phyloP scores from a whole-genome alignment of 2,329 filamentous ascomycete species.

The Rutstroemia sp. region DNA sequence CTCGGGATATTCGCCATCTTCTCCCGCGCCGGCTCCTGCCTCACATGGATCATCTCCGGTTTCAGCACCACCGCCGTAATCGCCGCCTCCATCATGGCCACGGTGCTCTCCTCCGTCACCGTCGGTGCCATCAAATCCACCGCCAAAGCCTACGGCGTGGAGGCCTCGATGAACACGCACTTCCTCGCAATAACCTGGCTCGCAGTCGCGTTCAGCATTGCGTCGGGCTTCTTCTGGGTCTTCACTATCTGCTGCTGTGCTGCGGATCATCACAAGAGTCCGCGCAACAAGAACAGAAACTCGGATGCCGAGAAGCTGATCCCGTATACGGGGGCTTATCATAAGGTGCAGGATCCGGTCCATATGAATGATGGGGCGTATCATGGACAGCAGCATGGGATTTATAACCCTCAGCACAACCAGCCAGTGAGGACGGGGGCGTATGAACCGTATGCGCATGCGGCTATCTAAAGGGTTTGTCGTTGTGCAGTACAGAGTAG shows the following conservation, averaged over 20 bases:
- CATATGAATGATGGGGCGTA: constrained; percentile 25
- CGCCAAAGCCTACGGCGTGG: constrained; percentile 64
- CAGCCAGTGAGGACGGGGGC: constrained; percentile 37
- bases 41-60: constrained; percentile 69
- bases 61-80: constrained; percentile 49
- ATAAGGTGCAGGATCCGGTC: constrained; percentile 37
- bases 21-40: constrained; percentile 72
- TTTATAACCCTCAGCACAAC: constrained; percentile 33
- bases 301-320: constrained; percentile 26
- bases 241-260: constrained; percentile 84
- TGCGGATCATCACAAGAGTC: constrained; percentile 15
- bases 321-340: constrained; percentile 32
- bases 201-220: constrained; percentile 68
- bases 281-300: constrained; percentile 12
- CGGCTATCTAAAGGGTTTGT: constrained; percentile 36
- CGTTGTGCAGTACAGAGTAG: background rate
- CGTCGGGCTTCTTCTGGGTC: constrained; percentile 80
- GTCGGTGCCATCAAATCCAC: constrained; percentile 59
- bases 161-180: constrained; percentile 55
- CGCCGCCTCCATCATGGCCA: constrained; percentile 64
- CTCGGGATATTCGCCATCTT: constrained; percentile 78
- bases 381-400: constrained; percentile 30
- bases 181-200: constrained; percentile 75
- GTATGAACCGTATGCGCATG: constrained; percentile 58
- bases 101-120: constrained; percentile 64